Evolutionary conservation across 192 early-diverging fungal species (phyloP).

Genomic region (Linnemannia zychae): DNA sequence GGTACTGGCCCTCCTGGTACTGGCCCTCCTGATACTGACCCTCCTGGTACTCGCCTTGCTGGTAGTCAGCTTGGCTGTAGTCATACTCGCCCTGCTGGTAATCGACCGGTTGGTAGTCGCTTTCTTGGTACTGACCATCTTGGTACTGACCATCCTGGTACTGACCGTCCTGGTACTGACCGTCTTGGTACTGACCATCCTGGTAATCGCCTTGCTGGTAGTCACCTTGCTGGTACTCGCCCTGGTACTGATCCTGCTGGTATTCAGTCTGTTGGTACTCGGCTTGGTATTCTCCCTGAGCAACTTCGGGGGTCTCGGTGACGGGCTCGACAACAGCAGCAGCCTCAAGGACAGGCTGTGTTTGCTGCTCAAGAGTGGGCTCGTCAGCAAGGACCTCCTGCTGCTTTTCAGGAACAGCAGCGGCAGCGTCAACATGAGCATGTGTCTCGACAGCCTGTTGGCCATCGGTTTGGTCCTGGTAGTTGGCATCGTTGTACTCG

Average conservation of each 20-base stretch:
- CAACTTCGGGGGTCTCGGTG: neutral
- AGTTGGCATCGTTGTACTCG: conserved; percentile 24
- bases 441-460: neutral
- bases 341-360: neutral
- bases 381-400: conserved; percentile 22
- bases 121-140: conserved; percentile 33
- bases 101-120: conserved; percentile 6
- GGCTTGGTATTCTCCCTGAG: conserved; percentile 29
- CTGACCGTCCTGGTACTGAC: conserved; percentile 31
- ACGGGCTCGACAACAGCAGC: neutral
- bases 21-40: conserved; percentile 31
- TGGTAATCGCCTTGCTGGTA: too few species aligned
- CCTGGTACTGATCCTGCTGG: conserved; percentile 41
- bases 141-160: conserved; percentile 41
- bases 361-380: conserved; percentile 36
- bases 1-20: conserved; percentile 36
- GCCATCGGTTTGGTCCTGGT: neutral
- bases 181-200: conserved; percentile 19
- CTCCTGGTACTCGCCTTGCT: conserved; percentile 25
- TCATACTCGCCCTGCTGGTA: conserved; percentile 32
- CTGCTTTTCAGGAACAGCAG: neutral
- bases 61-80: too few species aligned
- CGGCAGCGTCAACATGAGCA: neutral
- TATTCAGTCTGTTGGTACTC: conserved; percentile 35
- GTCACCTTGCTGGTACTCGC: conserved; percentile 25